A percentile compares a stretch with the other conserved stretches of the same genome.
phyloP scores from a whole-genome alignment of 257 asterid species.

The Hygrophila difformis region DNA sequence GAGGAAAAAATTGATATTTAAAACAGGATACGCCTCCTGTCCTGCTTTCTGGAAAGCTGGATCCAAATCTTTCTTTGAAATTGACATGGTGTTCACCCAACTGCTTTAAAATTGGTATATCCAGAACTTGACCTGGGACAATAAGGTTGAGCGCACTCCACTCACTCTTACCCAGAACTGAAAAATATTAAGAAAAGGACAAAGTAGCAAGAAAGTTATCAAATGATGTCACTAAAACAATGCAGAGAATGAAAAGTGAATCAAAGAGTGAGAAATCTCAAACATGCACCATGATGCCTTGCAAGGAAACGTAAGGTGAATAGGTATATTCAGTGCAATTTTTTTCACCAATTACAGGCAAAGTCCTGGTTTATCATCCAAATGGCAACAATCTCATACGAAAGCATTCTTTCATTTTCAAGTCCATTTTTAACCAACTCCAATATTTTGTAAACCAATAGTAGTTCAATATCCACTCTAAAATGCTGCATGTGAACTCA shows the following conservation, averaged over 20 bases:
- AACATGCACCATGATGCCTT: constrained; percentile 1
- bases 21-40: constrained; percentile 62
- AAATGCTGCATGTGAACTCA: constrained; percentile 4
- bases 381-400: neutral
- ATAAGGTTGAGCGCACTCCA: constrained; percentile 19
- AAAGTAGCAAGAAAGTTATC: constrained; percentile 8
- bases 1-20: neutral
- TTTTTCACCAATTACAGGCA: neutral
- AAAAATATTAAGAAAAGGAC: constrained; percentile 8
- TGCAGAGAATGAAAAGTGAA: neutral
- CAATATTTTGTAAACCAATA: neutral
- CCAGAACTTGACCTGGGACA: neutral
- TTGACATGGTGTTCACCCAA: constrained; percentile 46
- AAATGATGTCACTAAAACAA: constrained; percentile 10
- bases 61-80: constrained; percentile 70
- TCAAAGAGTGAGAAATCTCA: constrained; percentile 4
- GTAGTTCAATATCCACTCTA: neutral
- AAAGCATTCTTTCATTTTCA: neutral
- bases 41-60: constrained; percentile 73
- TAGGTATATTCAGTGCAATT: too few species aligned
- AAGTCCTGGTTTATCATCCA: neutral
- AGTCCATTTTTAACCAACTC: neutral
- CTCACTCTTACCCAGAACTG: neutral
- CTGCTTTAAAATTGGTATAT: constrained; percentile 18
- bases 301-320: constrained; percentile 3